These are phyloP conservation scores for Tardiomyces depauwii DNA, from an alignment of 1,139 yeast species.

Conservation along the genomic window DNA sequence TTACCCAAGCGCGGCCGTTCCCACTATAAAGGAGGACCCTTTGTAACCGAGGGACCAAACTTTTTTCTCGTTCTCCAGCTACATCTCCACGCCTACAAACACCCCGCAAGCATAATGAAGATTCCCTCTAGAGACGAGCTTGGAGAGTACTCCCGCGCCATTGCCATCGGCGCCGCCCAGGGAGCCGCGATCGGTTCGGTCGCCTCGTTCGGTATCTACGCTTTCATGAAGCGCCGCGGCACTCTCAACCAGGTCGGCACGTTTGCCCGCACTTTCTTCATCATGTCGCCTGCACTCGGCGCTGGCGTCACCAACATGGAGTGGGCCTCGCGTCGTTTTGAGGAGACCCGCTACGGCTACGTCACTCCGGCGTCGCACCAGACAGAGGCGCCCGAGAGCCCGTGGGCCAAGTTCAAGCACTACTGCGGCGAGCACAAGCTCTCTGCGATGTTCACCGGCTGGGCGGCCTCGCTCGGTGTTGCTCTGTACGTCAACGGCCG, in stretches of 20 bases:
- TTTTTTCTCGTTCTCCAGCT: background rate
- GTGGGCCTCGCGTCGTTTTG: conserved; percentile 23
- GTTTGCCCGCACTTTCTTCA: conserved; percentile 18
- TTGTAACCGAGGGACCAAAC: background rate
- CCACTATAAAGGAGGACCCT: too few relatives aligned
- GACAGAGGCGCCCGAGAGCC: background rate
- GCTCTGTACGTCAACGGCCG: conserved; percentile 68
- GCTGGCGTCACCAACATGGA: conserved; percentile 25
- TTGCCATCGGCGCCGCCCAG: conserved; percentile 48
- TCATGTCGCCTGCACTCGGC: conserved; percentile 19
- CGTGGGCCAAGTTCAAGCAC: conserved; percentile 3
- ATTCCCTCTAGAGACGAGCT: conserved; percentile 54
- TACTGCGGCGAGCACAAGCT: conserved; percentile 44
- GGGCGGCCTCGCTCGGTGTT: conserved; percentile 84
- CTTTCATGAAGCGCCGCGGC: conserved; percentile 8
- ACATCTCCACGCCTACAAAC: too few relatives aligned
- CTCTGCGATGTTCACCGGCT: conserved; percentile 61
- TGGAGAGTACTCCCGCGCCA: conserved; percentile 47
- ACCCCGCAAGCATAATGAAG: conserved; percentile 39
- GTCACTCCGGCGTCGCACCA: background rate
- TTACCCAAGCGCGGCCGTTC: too few relatives aligned
- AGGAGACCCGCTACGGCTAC: conserved; percentile 10
- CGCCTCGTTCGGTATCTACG: conserved; percentile 34
- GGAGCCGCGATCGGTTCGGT: conserved; percentile 49
- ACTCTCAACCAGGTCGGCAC: conserved; percentile 13